Evolutionary conservation across 2,329 filamentous ascomycete genomes (phyloP).

Genomic region (Fusarium sp.): DNA sequence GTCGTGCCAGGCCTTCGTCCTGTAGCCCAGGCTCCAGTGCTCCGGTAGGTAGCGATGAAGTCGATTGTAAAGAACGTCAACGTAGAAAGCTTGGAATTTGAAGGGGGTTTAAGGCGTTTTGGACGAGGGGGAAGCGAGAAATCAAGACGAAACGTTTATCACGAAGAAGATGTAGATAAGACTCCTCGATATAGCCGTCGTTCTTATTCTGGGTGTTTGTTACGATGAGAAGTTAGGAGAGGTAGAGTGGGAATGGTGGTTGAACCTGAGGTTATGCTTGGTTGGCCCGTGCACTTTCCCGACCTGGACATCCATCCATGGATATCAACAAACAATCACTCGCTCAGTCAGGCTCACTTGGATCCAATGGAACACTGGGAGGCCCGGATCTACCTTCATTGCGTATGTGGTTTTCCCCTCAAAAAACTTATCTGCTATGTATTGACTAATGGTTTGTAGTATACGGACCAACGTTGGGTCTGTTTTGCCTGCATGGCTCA

Average conservation of each 20-base stretch:
- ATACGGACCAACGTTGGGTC: no score
- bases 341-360: not conserved
- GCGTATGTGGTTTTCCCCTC: not conserved
- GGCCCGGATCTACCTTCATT: not conserved
- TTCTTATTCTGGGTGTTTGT: not conserved
- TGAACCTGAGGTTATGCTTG: not conserved
- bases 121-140: not conserved
- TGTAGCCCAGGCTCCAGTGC: not conserved
- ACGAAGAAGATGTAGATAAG: not conserved
- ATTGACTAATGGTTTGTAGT: not conserved
- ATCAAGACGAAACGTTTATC: not conserved
- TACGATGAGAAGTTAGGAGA: not conserved
- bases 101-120: not conserved
- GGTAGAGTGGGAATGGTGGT: not conserved
- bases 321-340: conserved; percentile 1
- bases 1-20: not conserved
- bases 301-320: not conserved
- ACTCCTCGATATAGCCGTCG: not conserved
- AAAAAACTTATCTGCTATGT: no score
- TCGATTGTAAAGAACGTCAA: not conserved
- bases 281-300: conserved; percentile 1
- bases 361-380: not conserved
- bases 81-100: not conserved
- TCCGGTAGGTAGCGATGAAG: not conserved
- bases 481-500: not conserved